These are phyloP conservation scores for Ceratocystis destructans DNA, from an alignment of 2,329 filamentous ascomycete genomes.

Conservation along the genomic window DNA sequence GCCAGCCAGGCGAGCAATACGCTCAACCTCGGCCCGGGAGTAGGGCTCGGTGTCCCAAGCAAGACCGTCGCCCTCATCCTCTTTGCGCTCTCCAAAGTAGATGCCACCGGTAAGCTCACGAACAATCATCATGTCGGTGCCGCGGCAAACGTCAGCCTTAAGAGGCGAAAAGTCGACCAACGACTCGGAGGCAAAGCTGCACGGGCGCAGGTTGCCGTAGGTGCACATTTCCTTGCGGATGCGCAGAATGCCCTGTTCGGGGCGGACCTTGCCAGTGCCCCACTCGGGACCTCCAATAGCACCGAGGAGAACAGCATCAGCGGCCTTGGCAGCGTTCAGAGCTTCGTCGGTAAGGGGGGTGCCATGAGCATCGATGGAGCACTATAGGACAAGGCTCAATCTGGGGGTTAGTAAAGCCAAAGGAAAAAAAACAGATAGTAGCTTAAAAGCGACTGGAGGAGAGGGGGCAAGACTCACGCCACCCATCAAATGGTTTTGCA, in stretches of 20 bases:
- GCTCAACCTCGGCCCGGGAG: conserved; percentile 71
- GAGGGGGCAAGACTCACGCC: conserved; percentile 50
- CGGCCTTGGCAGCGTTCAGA: conserved; percentile 66
- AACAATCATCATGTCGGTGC: conserved; percentile 83
- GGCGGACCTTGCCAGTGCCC: conserved; percentile 76
- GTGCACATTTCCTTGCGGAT: conserved; percentile 89
- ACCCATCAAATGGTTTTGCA: conserved; percentile 79
- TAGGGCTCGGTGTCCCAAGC: conserved; percentile 83
- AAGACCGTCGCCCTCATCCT: conserved; percentile 58
- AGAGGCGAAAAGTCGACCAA: conserved; percentile 77
- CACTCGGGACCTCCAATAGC: conserved; percentile 95
- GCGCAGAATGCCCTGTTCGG: conserved; percentile 79
- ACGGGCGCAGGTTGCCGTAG: conserved; percentile 90
- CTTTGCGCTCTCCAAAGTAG: conserved; percentile 84
- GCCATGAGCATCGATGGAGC: conserved; percentile 74
- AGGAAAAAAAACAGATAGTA: neutral
- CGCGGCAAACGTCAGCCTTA: conserved; percentile 70
- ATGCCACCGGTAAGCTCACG: conserved; percentile 86
- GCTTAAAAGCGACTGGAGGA: neutral
- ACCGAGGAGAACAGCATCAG: conserved; percentile 81
- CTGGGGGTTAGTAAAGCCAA: neutral
- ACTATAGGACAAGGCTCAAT: conserved; percentile 35
- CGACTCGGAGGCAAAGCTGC: conserved; percentile 82
- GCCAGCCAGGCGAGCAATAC: conserved; percentile 68
- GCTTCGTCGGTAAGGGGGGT: conserved; percentile 69